These are phyloP conservation scores for Candida loeiensis DNA, from an alignment of 805 yeast species.

Conservation along the genomic window DNA sequence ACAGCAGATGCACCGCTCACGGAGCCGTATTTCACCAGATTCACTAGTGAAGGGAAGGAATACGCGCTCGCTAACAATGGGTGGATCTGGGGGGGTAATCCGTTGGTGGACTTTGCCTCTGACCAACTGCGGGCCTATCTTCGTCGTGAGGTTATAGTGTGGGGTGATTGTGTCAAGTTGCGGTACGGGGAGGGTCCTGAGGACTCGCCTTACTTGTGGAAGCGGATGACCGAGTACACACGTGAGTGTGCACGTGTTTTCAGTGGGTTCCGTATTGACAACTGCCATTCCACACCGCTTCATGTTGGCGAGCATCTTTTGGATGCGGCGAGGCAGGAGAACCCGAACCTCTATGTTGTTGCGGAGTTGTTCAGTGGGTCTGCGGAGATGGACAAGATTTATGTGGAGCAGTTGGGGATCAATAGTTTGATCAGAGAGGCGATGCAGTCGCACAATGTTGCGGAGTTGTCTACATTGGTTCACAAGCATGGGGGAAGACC, in stretches of 20 bases:
- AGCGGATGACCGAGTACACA: constrained; percentile 77
- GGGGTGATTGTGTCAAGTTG: constrained; percentile 96
- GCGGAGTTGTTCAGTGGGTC: constrained; percentile 95
- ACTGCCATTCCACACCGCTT: constrained; percentile 93
- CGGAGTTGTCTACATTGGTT: constrained; percentile 78
- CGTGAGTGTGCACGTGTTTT: constrained; percentile 68
- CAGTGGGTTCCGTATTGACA: constrained; percentile 89
- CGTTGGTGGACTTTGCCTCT: constrained; percentile 90
- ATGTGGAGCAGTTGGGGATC: constrained; percentile 87
- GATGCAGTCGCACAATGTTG: constrained; percentile 91
- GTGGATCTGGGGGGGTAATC: constrained; percentile 98
- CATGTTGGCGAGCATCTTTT: constrained; percentile 89
- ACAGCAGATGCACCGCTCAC: constrained; percentile 54
- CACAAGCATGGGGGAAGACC: constrained; percentile 95
- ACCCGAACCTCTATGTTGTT: constrained; percentile 86
- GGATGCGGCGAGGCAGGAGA: constrained; percentile 80
- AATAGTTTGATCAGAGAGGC: constrained; percentile 91
- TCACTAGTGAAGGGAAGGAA: constrained; percentile 50
- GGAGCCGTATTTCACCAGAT: constrained; percentile 85
- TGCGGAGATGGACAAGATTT: constrained; percentile 83
- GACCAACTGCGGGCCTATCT: constrained; percentile 72
- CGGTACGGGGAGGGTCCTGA: constrained; percentile 74
- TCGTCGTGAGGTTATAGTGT: constrained; percentile 88
- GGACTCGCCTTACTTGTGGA: constrained; percentile 90
- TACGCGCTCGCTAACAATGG: constrained; percentile 91